Evolutionary conservation across 495 filamentous ascomycete species (phyloP).

Genomic region (Acidiella bohemica): DNA sequence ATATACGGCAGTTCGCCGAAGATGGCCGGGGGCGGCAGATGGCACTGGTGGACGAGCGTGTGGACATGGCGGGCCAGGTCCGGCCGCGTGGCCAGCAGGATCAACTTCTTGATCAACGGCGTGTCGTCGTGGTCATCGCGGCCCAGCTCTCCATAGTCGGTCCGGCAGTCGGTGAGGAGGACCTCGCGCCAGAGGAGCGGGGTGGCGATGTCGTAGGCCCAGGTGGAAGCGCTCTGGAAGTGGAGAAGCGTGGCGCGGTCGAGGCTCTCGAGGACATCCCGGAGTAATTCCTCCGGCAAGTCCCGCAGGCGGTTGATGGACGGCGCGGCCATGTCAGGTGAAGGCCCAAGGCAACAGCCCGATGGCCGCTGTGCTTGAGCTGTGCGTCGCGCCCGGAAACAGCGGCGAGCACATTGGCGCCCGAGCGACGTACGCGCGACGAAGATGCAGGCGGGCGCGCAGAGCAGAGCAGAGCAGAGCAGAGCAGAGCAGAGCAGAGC

Average conservation of each 20-base stretch:
- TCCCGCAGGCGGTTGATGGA: constrained; percentile 30
- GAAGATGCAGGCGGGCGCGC: too few relatives aligned
- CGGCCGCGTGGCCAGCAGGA: constrained; percentile 15
- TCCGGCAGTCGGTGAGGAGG: constrained; percentile 19
- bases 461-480: too few relatives aligned
- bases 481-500: too few relatives aligned
- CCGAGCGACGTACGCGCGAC: too few relatives aligned
- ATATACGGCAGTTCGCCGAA: constrained; percentile 23
- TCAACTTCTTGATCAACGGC: constrained; percentile 23
- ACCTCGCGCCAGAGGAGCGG: constrained; percentile 22
- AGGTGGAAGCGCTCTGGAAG: constrained; percentile 15
- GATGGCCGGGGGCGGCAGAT: constrained; percentile 24
- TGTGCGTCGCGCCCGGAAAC: too few relatives aligned
- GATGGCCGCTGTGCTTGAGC: constrained; percentile 88
- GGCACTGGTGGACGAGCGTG: constrained; percentile 23
- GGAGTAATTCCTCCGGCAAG: constrained; percentile 25
- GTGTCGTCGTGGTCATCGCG: constrained; percentile 28
- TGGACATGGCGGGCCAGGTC: constrained; percentile 22
- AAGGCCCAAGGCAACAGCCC: too few relatives aligned
- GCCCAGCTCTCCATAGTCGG: constrained; percentile 3
- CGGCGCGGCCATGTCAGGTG: too few relatives aligned
- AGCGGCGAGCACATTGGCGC: too few relatives aligned
- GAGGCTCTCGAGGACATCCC: constrained; percentile 19
- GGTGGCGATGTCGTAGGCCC: constrained; percentile 12
- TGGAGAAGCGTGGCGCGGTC: constrained; percentile 8